Percentiles rank a stretch among this genome's conserved stretches.
These are phyloP conservation scores for Papiliotrema laurentii DNA, from an alignment of 1,284 basidiomycete genomes.

Conservation along the genomic window DNA sequence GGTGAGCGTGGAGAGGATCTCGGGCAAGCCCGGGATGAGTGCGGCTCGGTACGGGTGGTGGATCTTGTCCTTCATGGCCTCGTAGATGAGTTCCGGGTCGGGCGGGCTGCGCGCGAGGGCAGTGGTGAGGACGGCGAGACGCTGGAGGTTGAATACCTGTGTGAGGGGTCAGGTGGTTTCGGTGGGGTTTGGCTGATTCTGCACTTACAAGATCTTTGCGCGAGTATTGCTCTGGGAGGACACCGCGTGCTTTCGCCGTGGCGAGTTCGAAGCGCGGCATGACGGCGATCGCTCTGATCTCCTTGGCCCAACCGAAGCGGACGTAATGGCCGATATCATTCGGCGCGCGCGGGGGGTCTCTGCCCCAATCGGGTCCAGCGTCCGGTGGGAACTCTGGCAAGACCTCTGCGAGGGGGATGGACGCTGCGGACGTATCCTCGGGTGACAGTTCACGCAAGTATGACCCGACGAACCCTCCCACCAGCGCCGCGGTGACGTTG, in stretches of 20 bases:
- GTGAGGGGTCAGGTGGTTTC: no score
- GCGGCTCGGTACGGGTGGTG: constrained; percentile 94
- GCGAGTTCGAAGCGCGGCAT: constrained; percentile 95
- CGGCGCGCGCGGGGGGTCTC: constrained; percentile 81
- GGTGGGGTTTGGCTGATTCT: no score
- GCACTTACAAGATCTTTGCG: constrained; percentile 84
- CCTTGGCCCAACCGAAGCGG: constrained; percentile 78
- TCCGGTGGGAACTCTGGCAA: constrained; percentile 93
- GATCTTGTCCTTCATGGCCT: constrained; percentile 98
- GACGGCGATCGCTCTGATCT: constrained; percentile 90
- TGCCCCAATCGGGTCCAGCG: constrained; percentile 85
- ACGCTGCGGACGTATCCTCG: constrained; percentile 71
- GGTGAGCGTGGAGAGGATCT: constrained; percentile 82
- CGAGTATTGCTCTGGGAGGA: constrained; percentile 76
- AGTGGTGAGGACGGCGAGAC: constrained; percentile 95
- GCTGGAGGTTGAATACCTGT: constrained; percentile 96
- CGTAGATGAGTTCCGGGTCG: constrained; percentile 90
- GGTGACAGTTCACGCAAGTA: constrained; percentile 79
- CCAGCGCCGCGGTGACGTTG: constrained; percentile 95
- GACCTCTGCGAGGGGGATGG: constrained; percentile 92
- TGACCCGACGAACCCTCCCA: constrained; percentile 97
- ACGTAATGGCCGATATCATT: constrained; percentile 91
- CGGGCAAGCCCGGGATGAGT: constrained; percentile 91
- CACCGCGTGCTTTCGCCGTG: constrained; percentile 88
- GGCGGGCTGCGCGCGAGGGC: constrained; percentile 87